Evolutionary conservation across 2,329 filamentous ascomycete genomes (phyloP).

Genomic region (Phaeosphaeriaceae sp.): DNA sequence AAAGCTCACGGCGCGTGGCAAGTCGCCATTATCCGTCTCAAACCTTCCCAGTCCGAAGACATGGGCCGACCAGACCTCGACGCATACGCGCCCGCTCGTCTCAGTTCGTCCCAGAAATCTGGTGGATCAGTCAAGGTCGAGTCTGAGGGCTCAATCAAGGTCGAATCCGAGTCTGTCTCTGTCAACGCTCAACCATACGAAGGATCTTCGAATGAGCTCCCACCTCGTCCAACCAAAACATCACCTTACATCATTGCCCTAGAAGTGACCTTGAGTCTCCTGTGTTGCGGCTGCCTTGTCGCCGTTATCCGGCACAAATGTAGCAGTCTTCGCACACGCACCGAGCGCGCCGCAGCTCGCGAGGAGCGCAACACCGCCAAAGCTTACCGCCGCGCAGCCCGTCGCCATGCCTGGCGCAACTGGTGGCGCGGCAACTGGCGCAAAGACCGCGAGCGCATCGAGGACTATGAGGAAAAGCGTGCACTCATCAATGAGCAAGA

Average conservation of each 20-base stretch:
- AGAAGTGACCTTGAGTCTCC: constrained; percentile 52
- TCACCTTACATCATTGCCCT: constrained; percentile 50
- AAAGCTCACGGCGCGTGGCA: constrained; percentile 46
- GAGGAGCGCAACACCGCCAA: constrained; percentile 62
- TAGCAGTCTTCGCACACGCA: constrained; percentile 57
- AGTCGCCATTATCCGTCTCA: constrained; percentile 38
- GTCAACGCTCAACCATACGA: constrained; percentile 21
- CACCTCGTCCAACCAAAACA: constrained; percentile 29
- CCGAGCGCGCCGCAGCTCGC: constrained; percentile 60
- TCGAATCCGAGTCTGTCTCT: not conserved
- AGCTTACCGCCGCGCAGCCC: constrained; percentile 61
- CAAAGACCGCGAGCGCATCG: constrained; percentile 37
- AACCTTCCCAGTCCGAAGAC: constrained; percentile 15
- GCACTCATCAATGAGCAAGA: constrained; percentile 57
- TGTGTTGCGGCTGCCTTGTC: constrained; percentile 55
- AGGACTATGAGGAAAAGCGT: constrained; percentile 61
- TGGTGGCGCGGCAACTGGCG: constrained; percentile 56
- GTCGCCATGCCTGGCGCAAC: constrained; percentile 57
- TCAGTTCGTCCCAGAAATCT: constrained; percentile 22
- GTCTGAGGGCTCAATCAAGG: not conserved
- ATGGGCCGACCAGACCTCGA: constrained; percentile 38
- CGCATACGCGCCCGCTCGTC: constrained; percentile 23
- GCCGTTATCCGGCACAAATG: constrained; percentile 56
- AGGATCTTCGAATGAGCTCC: constrained; percentile 21
- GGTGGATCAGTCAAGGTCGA: constrained; percentile 20